Evolutionary conservation across 345 rosid genomes (phyloP), one percentile per base, ranked within the genome.

Genomic region (Hypericum perforatum): DNA sequence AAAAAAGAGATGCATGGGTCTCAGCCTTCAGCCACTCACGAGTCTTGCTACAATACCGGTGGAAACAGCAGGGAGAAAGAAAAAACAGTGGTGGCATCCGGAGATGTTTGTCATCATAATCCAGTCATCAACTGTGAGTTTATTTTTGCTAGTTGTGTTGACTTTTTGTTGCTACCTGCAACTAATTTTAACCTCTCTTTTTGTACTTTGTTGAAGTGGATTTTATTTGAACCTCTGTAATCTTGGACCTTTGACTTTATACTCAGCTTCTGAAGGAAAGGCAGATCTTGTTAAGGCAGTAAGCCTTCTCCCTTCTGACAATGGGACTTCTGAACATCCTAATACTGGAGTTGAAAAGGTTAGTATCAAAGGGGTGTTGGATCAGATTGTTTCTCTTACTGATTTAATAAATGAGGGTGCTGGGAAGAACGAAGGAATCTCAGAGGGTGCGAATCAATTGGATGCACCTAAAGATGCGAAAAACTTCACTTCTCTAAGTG

Each of bases 381-480:
- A 63, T 50, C 81, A 62, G 56, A 64, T 11, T 44, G 42, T 52
- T 70, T 52, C 62, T 41, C 63, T 54, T 58, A 39, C 75, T 45
- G 70, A 45, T 51, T 56, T 49, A 43, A 58, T 38, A 13, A 74
- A 56, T 58, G 57, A 7, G 9, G 57, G 51, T 45, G 68, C 61
- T 6, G 22, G 37, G 39, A 68, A 63, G 57, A 12, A 42, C 57
- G 52, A 16, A 8, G 52, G 65, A 53, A 29, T 43, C 67, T 66
- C 82, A 52, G 51, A 56, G 29, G 69, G 67, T 58, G 52, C 68
- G 46, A 74, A 75, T 46, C 80, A 60, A 64, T 73, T 48, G 42
- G 69, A 68, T 64, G 55, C 65, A 38, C 59, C 76, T 43, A 65
- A 75, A 65, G 76, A 73, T 66, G 87, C 74, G 22, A 64, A 60